Base-by-base conservation (phyloP, 2,329 filamentous ascomycete species). In the Microdochium trichocladiopsis region DNA sequence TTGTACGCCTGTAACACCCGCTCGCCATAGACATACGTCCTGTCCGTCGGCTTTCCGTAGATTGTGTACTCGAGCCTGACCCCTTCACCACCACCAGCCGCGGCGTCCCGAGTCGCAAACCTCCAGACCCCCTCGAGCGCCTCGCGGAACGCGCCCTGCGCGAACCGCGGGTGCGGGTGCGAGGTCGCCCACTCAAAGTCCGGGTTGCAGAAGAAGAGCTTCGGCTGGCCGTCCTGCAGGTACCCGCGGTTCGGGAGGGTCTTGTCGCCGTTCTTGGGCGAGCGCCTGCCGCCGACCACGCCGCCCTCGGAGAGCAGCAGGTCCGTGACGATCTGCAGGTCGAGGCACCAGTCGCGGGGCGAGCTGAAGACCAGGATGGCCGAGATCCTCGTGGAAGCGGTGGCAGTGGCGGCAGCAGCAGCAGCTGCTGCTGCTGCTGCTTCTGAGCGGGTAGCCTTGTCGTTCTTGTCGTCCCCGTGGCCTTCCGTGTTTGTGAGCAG, bases 131-230 rank as follows among this genome's bases (percentile, higher is more conserved):
- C 86, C 56, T 80, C 73, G 2, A 90, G 69, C 0, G 84, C 82
- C 52, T 80, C 80, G 11, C 78, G 75, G 66, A 89, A 89, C 0
- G 79, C 86, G 24, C 86, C 86, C 63, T 90, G 86, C 2, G 86
- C 86, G 4, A 90, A 72, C 21, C 86, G 80, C 0, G 86, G 83
- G 4, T 84, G 74, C 50, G 79, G 76, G 62, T 88, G 86, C 21
- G 79, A 76, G 1, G 84, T 82, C 2, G 84, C 83, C 85, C 84
- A 90, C 64, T 81, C 77, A 31, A 89, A 68, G 63, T 90, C 86
- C 0, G 84, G 83, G 61, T 90, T 89, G 21, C 79, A 84, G 67
- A 87, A 89, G 67, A 82, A 88, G 1, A 90, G 65, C 12, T 70
- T 70, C 0, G 87, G 85, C 62, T 88, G 86, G 2, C 72, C 75